Evolutionary conservation across 2,329 filamentous ascomycete species (phyloP).

Genomic region (Aspergillus sp.): DNA sequence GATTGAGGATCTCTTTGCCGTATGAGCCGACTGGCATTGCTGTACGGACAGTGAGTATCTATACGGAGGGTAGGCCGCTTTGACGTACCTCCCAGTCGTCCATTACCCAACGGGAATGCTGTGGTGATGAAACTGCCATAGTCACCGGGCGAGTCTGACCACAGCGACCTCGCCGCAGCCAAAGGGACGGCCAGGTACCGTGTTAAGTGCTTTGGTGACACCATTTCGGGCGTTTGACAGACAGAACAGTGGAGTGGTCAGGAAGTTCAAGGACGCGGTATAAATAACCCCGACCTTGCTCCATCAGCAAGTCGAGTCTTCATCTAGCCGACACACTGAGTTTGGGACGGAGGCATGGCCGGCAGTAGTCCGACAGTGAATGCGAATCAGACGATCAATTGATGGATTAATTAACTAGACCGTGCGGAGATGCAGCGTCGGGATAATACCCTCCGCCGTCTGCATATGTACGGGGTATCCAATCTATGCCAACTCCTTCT

Average conservation of each 20-base stretch:
- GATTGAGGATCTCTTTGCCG: conserved; percentile 15
- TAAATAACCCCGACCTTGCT: too few relatives aligned
- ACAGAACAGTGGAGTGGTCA: too few relatives aligned
- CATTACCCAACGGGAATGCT: conserved; percentile 17
- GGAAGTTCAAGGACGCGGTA: too few relatives aligned
- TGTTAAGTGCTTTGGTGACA: not conserved
- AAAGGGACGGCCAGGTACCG: not conserved
- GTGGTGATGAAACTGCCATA: conserved; percentile 10
- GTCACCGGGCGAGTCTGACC: conserved; percentile 8
- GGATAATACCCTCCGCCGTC: not conserved
- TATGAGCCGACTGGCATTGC: conserved; percentile 18
- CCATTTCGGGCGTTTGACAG: too few relatives aligned
- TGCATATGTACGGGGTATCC: not conserved
- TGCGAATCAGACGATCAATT: too few relatives aligned
- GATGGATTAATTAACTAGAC: not conserved
- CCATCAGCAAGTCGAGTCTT: too few relatives aligned
- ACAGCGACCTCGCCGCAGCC: conserved; percentile 9
- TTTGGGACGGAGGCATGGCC: too few relatives aligned
- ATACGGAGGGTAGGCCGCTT: too few relatives aligned
- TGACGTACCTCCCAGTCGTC: conserved; percentile 13
- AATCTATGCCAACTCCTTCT: not conserved
- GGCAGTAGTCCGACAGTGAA: too few relatives aligned
- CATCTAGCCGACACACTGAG: too few relatives aligned
- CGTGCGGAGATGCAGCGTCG: not conserved
- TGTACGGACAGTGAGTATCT: not conserved